Evolutionary conservation across 106 monocot genomes (phyloP).

Genomic region (Dioscorea dumetorum): DNA sequence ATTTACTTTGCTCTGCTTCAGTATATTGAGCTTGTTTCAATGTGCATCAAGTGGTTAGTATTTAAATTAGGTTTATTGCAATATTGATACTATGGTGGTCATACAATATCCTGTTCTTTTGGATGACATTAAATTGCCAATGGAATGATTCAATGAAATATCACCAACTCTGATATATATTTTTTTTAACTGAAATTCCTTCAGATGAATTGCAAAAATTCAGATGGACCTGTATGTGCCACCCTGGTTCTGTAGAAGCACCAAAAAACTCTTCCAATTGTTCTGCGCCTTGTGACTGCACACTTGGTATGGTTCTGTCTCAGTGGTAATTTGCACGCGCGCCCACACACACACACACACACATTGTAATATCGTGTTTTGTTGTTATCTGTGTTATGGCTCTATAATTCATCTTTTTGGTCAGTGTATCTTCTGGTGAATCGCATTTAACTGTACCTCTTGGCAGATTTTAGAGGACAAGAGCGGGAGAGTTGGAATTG

Average conservation of each 20-base stretch:
- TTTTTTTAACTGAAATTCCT: not conserved
- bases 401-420: too few species aligned
- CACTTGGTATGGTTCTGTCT: constrained; percentile 34
- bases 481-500: constrained; percentile 41
- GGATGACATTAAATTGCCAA: too few species aligned
- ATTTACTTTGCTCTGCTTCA: too few species aligned
- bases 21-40: constrained; percentile 12
- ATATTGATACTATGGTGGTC: too few species aligned
- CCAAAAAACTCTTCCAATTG: constrained; percentile 33
- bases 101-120: too few species aligned
- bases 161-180: not conserved
- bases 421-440: too few species aligned
- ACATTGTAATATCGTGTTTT: too few species aligned
- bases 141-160: not conserved
- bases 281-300: constrained; percentile 60
- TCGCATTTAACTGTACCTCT: too few species aligned
- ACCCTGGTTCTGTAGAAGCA: constrained; percentile 12
- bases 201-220: not conserved
- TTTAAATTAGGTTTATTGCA: not conserved
- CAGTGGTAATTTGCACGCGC: too few species aligned
- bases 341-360: too few species aligned
- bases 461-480: not conserved
- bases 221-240: constrained; percentile 59
- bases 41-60: constrained; percentile 31
- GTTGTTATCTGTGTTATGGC: not conserved